Evolutionary conservation across 768 basidiomycete genomes (phyloP).

Genomic region (Suillus spraguei): DNA sequence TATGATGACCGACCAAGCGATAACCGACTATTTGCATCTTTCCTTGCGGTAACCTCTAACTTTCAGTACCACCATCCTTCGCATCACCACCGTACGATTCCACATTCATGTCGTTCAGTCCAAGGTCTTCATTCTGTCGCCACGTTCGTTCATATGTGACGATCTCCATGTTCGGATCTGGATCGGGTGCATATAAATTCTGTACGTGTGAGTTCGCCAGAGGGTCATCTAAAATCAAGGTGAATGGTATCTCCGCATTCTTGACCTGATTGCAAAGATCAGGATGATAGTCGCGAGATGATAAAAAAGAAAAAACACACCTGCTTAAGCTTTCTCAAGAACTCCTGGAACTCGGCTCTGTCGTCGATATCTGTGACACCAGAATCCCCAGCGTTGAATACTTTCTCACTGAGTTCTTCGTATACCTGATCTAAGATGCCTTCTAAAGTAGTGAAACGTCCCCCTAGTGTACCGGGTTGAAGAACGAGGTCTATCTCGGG

Average conservation of each 20-base stretch:
- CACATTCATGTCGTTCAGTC: conserved; percentile 87
- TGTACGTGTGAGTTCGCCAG: conserved; percentile 95
- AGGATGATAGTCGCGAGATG: conserved; percentile 9
- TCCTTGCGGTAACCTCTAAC: too few relatives aligned
- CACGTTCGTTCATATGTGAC: conserved; percentile 83
- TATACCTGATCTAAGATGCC: conserved; percentile 93
- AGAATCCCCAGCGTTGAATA: conserved; percentile 76
- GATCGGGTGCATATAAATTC: conserved; percentile 96
- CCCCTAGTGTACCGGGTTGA: conserved; percentile 91
- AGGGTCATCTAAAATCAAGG: conserved; percentile 93
- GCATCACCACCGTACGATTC: conserved; percentile 41
- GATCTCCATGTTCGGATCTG: conserved; percentile 90
- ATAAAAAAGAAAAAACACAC: conserved; percentile 41
- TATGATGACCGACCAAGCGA: too few relatives aligned
- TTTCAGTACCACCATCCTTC: conserved; percentile 7
- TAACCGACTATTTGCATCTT: too few relatives aligned
- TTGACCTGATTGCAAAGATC: conserved; percentile 56
- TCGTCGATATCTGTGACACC: conserved; percentile 41
- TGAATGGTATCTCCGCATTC: conserved; percentile 78
- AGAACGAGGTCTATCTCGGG: conserved; percentile 95
- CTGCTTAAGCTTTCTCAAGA: conserved; percentile 76
- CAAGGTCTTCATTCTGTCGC: conserved; percentile 94
- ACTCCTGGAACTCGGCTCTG: conserved; percentile 66
- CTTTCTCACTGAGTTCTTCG: conserved; percentile 90
- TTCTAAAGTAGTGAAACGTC: conserved; percentile 96